Evolutionary conservation across 2,329 filamentous ascomycete genomes (phyloP).

Genomic region (Penicillium sp.): DNA sequence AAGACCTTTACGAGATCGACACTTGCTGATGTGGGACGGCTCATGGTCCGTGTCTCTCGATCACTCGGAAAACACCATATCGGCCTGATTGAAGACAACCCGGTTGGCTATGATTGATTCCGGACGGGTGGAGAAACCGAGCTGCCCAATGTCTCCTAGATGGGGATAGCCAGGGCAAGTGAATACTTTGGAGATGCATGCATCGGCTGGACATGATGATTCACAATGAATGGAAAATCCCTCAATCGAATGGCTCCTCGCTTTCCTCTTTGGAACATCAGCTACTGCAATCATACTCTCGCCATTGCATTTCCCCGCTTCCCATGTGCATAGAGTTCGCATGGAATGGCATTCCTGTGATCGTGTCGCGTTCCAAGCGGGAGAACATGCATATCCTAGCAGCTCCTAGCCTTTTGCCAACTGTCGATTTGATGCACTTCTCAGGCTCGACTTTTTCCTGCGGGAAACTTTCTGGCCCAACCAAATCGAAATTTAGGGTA

Average conservation of each 20-base stretch:
- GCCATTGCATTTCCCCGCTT: conserved; percentile 27
- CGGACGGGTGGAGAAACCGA: conserved; percentile 31
- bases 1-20: conserved; percentile 28
- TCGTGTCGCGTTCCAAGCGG: conserved; percentile 24
- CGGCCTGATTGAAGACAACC: conserved; percentile 23
- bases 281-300: conserved; percentile 27
- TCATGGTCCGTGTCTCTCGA: conserved; percentile 29
- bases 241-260: conserved; percentile 25
- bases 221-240: conserved; percentile 31
- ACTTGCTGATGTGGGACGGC: conserved; percentile 26
- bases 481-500: conserved; percentile 13
- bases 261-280: conserved; percentile 20
- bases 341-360: conserved; percentile 22
- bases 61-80: conserved; percentile 24
- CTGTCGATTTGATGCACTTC: conserved; percentile 30
- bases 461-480: conserved; percentile 21
- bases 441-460: conserved; percentile 16
- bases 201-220: conserved; percentile 31
- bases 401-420: conserved; percentile 29
- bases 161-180: conserved; percentile 28
- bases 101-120: conserved; percentile 30
- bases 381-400: conserved; percentile 30
- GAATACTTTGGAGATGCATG: conserved; percentile 35
- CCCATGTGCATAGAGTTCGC: conserved; percentile 26
- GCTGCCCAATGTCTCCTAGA: conserved; percentile 28